A percentile compares a stretch with the other conserved stretches of the same genome.
These are phyloP conservation scores for Verbena officinalis DNA, from an alignment of 257 asterid species.

Conservation along the genomic window DNA sequence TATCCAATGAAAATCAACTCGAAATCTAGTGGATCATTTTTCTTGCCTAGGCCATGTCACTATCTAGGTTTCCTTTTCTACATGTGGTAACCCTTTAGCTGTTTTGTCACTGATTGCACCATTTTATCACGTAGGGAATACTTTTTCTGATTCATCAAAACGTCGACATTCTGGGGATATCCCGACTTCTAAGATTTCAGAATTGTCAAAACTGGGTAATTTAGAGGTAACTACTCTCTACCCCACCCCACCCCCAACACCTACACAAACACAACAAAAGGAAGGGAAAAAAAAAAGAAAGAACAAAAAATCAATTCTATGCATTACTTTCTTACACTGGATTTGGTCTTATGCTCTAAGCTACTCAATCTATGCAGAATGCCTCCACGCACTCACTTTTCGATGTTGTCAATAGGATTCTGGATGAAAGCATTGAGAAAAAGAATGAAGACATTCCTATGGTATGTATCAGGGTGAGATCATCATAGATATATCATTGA, in stretches of 20 bases:
- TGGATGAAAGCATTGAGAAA: constrained; percentile 81
- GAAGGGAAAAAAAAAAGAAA: not conserved
- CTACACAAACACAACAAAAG: not conserved
- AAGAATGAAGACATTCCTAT: constrained; percentile 74
- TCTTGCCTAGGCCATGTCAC: constrained; percentile 24
- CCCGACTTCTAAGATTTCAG: constrained; percentile 67
- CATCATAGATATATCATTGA: constrained; percentile 22
- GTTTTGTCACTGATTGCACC: constrained; percentile 30
- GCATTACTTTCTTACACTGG: constrained; percentile 12
- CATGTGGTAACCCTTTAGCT: constrained; percentile 3
- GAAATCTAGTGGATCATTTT: not conserved
- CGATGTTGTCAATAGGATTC: constrained; percentile 55
- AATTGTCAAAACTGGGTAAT: constrained; percentile 68
- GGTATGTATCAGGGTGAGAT: constrained; percentile 51
- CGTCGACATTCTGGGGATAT: constrained; percentile 53
- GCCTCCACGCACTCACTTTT: constrained; percentile 78
- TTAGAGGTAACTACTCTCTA: constrained; percentile 61
- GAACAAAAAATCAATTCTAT: not conserved
- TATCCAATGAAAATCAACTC: not conserved
- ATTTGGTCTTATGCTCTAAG: constrained; percentile 36
- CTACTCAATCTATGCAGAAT: constrained; percentile 52
- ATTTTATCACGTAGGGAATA: constrained; percentile 48
- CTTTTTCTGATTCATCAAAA: constrained; percentile 46
- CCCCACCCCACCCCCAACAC: too few species aligned
- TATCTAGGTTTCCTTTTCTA: constrained; percentile 16